Evolutionary conservation across 2,329 filamentous ascomycete genomes (phyloP).

Genomic region (Cladosporium cucumerinum): DNA sequence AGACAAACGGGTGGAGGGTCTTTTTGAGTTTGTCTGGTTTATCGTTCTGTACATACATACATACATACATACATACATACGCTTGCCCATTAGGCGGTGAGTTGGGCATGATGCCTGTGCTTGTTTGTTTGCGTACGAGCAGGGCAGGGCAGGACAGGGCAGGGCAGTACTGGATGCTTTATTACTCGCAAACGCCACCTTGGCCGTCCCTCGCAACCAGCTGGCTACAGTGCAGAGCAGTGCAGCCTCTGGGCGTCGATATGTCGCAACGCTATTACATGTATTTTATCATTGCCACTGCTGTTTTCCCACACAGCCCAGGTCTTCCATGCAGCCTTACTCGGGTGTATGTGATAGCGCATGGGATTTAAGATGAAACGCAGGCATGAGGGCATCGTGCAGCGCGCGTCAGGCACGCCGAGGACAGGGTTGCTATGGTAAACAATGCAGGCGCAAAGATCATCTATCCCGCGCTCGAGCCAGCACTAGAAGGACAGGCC

Average conservation of each 20-base stretch:
- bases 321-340: constrained; percentile 1
- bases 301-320: neutral
- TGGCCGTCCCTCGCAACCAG: neutral
- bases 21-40: neutral
- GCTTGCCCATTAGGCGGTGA: neutral
- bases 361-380: constrained; percentile 7
- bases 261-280: neutral
- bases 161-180: neutral
- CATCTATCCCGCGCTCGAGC: neutral
- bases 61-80: neutral
- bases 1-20: constrained; percentile 2
- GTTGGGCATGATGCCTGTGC: neutral
- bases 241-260: neutral
- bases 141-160: too few relatives aligned
- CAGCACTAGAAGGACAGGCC: constrained; percentile 3
- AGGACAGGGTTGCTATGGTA: constrained; percentile 2
- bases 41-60: neutral
- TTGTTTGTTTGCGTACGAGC: neutral
- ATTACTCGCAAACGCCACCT: neutral
- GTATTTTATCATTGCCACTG: neutral
- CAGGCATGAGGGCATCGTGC: neutral
- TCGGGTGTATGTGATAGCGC: neutral
- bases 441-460: neutral
- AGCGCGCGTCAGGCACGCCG: neutral
- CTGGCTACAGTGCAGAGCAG: neutral